Evolutionary conservation across 192 early-diverging fungal species (phyloP).

Genomic region (Chytriomyces confervae): DNA sequence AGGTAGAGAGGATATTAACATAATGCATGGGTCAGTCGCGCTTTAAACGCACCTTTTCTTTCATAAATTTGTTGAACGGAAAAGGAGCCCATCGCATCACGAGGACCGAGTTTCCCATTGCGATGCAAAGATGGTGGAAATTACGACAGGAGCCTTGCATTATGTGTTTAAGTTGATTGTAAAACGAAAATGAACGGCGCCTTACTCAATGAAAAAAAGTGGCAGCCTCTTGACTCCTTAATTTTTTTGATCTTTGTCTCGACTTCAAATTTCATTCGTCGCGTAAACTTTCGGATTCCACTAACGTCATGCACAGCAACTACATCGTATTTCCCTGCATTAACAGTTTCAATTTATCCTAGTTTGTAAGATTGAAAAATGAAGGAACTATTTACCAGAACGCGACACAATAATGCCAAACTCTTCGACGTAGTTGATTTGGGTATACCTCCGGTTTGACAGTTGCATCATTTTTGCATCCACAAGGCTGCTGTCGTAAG

Average conservation of each 20-base stretch:
- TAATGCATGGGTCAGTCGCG: neutral
- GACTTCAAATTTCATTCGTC: slow-evolving; percentile 57
- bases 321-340: slow-evolving; percentile 54
- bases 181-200: slow-evolving; percentile 1
- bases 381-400: slow-evolving; percentile 41
- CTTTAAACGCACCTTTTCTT: slow-evolving; percentile 47
- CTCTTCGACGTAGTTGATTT: slow-evolving; percentile 55
- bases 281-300: slow-evolving; percentile 43
- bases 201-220: slow-evolving; percentile 51
- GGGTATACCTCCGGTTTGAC: slow-evolving; percentile 56
- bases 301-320: slow-evolving; percentile 57
- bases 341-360: neutral
- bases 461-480: slow-evolving; percentile 52
- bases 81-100: slow-evolving; percentile 61
- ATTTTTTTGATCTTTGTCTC: slow-evolving; percentile 60
- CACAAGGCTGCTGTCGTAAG: slow-evolving; percentile 52
- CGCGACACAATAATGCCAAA: slow-evolving; percentile 59
- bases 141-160: slow-evolving; percentile 34
- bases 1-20: neutral
- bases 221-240: slow-evolving; percentile 60
- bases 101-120: slow-evolving; percentile 45
- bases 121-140: slow-evolving; percentile 54
- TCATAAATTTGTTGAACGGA: slow-evolving; percentile 65
- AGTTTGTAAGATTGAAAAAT: neutral
- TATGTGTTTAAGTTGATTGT: neutral